phyloP scores from a whole-genome alignment of 305 asterid species.

The Ilex paraguariensis region DNA sequence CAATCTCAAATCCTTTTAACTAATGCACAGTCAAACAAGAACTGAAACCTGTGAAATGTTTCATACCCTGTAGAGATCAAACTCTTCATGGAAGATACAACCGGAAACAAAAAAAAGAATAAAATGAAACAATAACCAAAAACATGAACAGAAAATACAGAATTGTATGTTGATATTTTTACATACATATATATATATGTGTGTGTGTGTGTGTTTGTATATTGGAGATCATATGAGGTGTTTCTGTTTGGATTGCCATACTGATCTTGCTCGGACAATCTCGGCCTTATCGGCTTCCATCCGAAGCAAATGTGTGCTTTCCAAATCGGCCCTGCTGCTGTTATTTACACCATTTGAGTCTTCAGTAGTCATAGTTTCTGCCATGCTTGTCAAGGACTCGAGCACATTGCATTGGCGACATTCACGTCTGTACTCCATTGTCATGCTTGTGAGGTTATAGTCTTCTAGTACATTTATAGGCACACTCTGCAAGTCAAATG shows the following conservation, averaged over 20 bases:
- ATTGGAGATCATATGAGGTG: slow-evolving; percentile 2
- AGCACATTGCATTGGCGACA: slow-evolving; percentile 56
- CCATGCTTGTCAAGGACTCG: slow-evolving; percentile 51
- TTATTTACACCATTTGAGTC: not conserved
- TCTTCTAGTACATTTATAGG: slow-evolving; percentile 57
- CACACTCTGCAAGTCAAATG: slow-evolving; percentile 46
- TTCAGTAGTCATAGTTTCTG: slow-evolving; percentile 13
- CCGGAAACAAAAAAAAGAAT: no score
- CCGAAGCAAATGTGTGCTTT: slow-evolving; percentile 71
- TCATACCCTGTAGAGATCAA: no score
- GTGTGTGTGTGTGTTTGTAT: no score
- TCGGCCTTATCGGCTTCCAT: slow-evolving; percentile 64
- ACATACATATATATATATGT: no score
- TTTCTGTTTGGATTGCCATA: slow-evolving; percentile 47
- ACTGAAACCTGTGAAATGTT: no score
- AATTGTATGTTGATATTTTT: no score
- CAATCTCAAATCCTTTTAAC: no score
- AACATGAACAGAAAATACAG: no score
- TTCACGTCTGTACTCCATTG: slow-evolving; percentile 71
- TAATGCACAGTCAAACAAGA: no score
- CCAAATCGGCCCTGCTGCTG: slow-evolving; percentile 18
- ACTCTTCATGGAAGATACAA: no score
- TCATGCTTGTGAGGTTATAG: slow-evolving; percentile 50
- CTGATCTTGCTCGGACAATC: slow-evolving; percentile 68
- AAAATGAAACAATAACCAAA: no score